Percentiles rank a stretch among this genome's conserved stretches.
These are phyloP conservation scores for Ustilago curta DNA, from an alignment of 1,284 basidiomycete species.

Conservation along the genomic window DNA sequence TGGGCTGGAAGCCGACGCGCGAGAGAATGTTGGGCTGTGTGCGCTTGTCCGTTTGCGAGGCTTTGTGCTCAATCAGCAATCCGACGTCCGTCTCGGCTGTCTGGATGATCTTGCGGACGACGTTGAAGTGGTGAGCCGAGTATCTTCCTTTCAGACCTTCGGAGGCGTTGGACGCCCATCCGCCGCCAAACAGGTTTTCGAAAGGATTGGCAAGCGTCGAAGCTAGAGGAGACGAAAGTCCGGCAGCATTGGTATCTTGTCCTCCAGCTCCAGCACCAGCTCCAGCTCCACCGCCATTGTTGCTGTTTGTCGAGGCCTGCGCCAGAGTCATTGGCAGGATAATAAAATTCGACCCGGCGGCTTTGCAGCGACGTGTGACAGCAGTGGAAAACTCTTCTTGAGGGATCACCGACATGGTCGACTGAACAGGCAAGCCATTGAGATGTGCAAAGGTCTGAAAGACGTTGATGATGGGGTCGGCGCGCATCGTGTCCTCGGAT, in stretches of 20 bases:
- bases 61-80: slow-evolving; percentile 81
- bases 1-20: slow-evolving; percentile 70
- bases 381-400: slow-evolving; percentile 78
- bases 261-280: not conserved
- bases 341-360: slow-evolving; percentile 78
- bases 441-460: slow-evolving; percentile 84
- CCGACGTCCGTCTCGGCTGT: slow-evolving; percentile 74
- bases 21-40: slow-evolving; percentile 18
- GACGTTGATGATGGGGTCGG: slow-evolving; percentile 83
- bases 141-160: slow-evolving; percentile 59
- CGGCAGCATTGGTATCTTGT: slow-evolving; percentile 17
- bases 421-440: slow-evolving; percentile 76
- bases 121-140: slow-evolving; percentile 72
- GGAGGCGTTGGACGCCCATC: slow-evolving; percentile 15
- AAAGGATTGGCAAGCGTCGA: slow-evolving; percentile 55
- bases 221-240: slow-evolving; percentile 36
- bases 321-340: slow-evolving; percentile 80
- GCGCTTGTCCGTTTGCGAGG: slow-evolving; percentile 31
- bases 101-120: slow-evolving; percentile 82
- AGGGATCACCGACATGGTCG: slow-evolving; percentile 77
- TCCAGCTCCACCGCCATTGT: not conserved
- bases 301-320: slow-evolving; percentile 9
- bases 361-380: slow-evolving; percentile 77
- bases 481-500: slow-evolving; percentile 76
- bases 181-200: slow-evolving; percentile 57